Conservation (phyloP, 2,329 filamentous ascomycete species). For the Colletotrichum graminicola region DNA sequence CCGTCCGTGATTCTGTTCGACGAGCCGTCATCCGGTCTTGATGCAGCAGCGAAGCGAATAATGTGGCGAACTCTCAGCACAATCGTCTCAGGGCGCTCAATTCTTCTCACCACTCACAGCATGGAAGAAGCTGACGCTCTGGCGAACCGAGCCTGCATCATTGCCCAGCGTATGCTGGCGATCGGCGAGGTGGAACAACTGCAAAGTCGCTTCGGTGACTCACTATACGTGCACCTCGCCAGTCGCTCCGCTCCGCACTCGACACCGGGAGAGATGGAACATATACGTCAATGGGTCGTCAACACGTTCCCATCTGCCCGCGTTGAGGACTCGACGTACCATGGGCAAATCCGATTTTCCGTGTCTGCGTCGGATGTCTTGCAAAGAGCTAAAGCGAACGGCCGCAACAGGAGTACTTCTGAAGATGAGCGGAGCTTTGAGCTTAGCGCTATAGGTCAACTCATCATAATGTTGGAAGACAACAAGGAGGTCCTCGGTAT, state of each 20-base stretch:
- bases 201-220: constrained; percentile 80
- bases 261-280: constrained; percentile 73
- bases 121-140: constrained; percentile 97
- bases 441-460: constrained; percentile 69
- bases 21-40: constrained; percentile 89
- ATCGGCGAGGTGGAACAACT: constrained; percentile 81
- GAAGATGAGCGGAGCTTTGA: not conserved
- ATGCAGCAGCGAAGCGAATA: constrained; percentile 88
- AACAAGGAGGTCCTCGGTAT: constrained; percentile 77
- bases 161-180: constrained; percentile 87
- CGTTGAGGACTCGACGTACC: constrained; percentile 70
- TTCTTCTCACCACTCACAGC: constrained; percentile 92
- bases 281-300: constrained; percentile 75
- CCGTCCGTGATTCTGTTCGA: constrained; percentile 89
- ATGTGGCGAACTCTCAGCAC: constrained; percentile 90
- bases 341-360: constrained; percentile 48
- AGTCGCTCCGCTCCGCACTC: constrained; percentile 81
- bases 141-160: constrained; percentile 85
- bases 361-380: constrained; percentile 42
- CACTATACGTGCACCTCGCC: constrained; percentile 85
- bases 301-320: constrained; percentile 71
- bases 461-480: constrained; percentile 81
- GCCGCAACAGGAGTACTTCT: not conserved
- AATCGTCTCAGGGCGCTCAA: constrained; percentile 79
- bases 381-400: not conserved